phyloP scores from a whole-genome alignment of 805 yeast species.

The Cyberlindnera euphorbiae region DNA sequence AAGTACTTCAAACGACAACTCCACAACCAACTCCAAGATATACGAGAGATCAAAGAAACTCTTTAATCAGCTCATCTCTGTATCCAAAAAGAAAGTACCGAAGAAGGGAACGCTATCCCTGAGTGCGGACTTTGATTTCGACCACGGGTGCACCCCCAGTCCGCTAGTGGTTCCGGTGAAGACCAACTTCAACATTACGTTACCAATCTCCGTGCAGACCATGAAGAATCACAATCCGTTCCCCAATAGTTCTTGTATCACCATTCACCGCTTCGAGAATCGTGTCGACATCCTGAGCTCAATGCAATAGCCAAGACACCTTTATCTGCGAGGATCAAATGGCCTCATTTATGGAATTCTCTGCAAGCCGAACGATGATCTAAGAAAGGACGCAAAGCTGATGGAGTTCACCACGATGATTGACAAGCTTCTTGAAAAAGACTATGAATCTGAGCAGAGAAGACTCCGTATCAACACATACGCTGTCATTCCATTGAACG shows the following conservation, averaged over 20 bases:
- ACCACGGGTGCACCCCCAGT: slow-evolving; percentile 37
- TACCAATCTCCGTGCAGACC: slow-evolving; percentile 48
- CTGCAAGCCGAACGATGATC: slow-evolving; percentile 85
- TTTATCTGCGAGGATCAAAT: slow-evolving; percentile 73
- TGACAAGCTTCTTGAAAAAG: slow-evolving; percentile 62
- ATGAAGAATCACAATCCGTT: slow-evolving; percentile 41
- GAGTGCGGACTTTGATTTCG: slow-evolving; percentile 38
- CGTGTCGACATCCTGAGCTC: slow-evolving; percentile 70
- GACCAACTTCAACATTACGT: slow-evolving; percentile 59
- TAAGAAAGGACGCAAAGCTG: slow-evolving; percentile 90
- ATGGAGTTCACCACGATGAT: slow-evolving; percentile 86
- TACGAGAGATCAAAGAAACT: slow-evolving; percentile 23
- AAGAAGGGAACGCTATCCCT: slow-evolving; percentile 23
- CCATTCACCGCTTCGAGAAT: slow-evolving; percentile 61
- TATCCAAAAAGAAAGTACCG: slow-evolving; percentile 21
- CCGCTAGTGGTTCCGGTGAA: slow-evolving; percentile 70
- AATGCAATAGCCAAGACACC: slow-evolving; percentile 79
- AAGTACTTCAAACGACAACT: slow-evolving; percentile 19
- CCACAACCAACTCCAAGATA: slow-evolving; percentile 15
- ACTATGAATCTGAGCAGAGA: slow-evolving; percentile 70
- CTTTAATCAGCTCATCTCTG: slow-evolving; percentile 25
- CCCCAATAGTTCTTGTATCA: slow-evolving; percentile 37
- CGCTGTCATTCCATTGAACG: slow-evolving; percentile 84
- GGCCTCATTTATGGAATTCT: slow-evolving; percentile 68
- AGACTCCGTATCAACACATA: slow-evolving; percentile 70